These are phyloP conservation scores for Lathyrus tuberosus DNA, from an alignment of 306 rosid species.

Conservation along the genomic window DNA sequence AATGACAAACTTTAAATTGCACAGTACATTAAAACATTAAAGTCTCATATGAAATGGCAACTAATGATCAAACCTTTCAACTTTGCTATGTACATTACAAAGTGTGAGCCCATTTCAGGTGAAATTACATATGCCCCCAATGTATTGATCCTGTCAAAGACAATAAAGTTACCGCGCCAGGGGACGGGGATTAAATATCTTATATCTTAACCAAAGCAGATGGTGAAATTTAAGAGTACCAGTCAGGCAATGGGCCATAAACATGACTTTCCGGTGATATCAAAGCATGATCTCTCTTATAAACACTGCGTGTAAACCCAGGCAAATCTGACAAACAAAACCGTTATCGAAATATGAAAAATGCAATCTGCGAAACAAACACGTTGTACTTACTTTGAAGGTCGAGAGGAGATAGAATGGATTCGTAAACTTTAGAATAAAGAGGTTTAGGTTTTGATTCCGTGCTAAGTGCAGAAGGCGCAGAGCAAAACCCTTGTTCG, in stretches of 20 bases:
- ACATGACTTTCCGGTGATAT: constrained; percentile 94
- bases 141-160: constrained; percentile 67
- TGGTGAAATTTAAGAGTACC: constrained; percentile 52
- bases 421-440: constrained; percentile 67
- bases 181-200: constrained; percentile 32
- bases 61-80: constrained; percentile 68
- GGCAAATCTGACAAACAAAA: constrained; percentile 73
- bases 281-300: constrained; percentile 80
- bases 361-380: not conserved
- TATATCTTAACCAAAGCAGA: constrained; percentile 31
- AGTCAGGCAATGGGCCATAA: constrained; percentile 81
- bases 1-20: constrained; percentile 13
- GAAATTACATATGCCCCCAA: constrained; percentile 81
- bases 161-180: constrained; percentile 39
- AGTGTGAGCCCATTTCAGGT: constrained; percentile 83
- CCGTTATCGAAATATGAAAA: not conserved
- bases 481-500: constrained; percentile 77
- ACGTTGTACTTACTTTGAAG: constrained; percentile 61
- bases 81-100: constrained; percentile 87
- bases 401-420: constrained; percentile 77
- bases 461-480: constrained; percentile 49
- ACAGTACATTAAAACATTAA: constrained; percentile 16
- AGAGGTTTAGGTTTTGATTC: constrained; percentile 52
- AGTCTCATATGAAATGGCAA: constrained; percentile 13
- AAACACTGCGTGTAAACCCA: constrained; percentile 95